Conservation (phyloP, 176 grass and related monocot genomes). For the Carex littledalei region DNA sequence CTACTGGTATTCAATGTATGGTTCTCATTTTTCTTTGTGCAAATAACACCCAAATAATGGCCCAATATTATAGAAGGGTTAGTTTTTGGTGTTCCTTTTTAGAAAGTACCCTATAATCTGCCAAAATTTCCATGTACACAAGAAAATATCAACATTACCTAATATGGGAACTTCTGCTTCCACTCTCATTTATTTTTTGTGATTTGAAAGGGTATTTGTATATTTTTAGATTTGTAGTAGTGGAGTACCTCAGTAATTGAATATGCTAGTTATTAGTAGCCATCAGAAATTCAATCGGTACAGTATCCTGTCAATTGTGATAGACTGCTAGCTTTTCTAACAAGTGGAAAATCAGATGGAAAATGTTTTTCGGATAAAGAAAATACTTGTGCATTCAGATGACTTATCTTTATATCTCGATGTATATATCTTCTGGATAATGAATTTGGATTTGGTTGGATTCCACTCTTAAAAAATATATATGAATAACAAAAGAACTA, state of each 20-base stretch:
- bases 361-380: no score
- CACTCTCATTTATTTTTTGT: neutral
- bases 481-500: neutral
- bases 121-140: neutral
- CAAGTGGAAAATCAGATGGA: neutral
- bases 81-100: constrained; percentile 4
- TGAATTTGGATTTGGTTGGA: no score
- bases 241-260: neutral
- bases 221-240: neutral
- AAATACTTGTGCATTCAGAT: no score
- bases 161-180: neutral
- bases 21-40: neutral
- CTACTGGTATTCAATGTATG: neutral
- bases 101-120: neutral
- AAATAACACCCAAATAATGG: neutral
- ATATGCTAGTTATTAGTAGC: neutral
- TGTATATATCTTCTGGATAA: no score
- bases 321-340: neutral
- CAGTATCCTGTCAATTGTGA: neutral
- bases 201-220: neutral
- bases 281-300: neutral
- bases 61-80: neutral
- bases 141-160: neutral
- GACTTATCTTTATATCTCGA: no score
- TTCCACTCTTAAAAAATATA: no score